phyloP scores from a whole-genome alignment of 768 basidiomycete species.

The Phaeolepiota aurea region DNA sequence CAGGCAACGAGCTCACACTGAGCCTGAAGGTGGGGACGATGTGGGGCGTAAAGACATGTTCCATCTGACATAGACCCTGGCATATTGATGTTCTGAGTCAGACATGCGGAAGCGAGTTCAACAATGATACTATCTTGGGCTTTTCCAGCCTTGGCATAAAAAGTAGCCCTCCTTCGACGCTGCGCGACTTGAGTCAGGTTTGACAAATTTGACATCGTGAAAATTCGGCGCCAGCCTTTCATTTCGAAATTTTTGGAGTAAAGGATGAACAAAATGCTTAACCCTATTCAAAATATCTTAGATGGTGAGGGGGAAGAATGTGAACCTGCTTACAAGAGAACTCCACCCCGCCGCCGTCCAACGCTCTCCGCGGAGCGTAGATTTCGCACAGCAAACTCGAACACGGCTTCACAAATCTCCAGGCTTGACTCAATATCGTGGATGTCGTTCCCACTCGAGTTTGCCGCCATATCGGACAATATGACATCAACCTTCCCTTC shows the following conservation, averaged over 20 bases:
- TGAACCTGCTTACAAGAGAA: slow-evolving; percentile 42
- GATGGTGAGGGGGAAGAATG: slow-evolving; percentile 5
- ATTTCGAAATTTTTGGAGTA: slow-evolving; percentile 55
- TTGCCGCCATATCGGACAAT: slow-evolving; percentile 87
- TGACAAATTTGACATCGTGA: slow-evolving; percentile 55
- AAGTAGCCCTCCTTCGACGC: slow-evolving; percentile 83
- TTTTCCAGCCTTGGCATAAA: slow-evolving; percentile 70
- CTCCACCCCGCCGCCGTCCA: slow-evolving; percentile 36
- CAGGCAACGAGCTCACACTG: too few relatives aligned
- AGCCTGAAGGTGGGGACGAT: background rate
- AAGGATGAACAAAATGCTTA: slow-evolving; percentile 79
- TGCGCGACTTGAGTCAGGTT: slow-evolving; percentile 73
- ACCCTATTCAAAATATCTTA: slow-evolving; percentile 37
- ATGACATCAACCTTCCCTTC: slow-evolving; percentile 63
- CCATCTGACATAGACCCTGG: too few relatives aligned
- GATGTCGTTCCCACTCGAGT: slow-evolving; percentile 61
- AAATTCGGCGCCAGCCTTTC: slow-evolving; percentile 58
- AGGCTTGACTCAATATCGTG: slow-evolving; percentile 65
- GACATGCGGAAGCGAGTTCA: background rate
- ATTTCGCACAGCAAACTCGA: slow-evolving; percentile 52
- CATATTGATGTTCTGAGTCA: background rate
- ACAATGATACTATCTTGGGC: slow-evolving; percentile 3
- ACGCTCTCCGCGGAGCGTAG: slow-evolving; percentile 38
- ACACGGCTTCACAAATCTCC: slow-evolving; percentile 67
- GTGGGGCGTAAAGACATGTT: background rate